A percentile compares a stretch with the other conserved stretches of the same genome.
Evolutionary conservation across 306 rosid species (phyloP).

Genomic region (Prunus kanzakura): DNA sequence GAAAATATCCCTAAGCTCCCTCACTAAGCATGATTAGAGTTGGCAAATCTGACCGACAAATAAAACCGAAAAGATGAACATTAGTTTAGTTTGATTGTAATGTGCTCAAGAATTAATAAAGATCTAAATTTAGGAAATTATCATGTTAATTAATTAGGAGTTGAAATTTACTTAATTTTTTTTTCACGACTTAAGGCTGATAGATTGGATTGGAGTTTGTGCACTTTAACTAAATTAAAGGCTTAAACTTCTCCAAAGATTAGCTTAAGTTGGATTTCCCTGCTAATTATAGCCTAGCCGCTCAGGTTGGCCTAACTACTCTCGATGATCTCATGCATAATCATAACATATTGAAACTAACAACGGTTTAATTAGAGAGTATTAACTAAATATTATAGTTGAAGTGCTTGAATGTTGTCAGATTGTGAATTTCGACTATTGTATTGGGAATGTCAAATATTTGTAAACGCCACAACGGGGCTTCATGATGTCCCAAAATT

Average conservation of each 20-base stretch:
- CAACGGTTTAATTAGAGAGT: no score
- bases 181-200: neutral
- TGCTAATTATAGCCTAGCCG: neutral
- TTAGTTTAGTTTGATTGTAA: neutral
- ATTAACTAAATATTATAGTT: no score
- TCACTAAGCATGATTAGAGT: neutral
- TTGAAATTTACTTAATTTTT: neutral
- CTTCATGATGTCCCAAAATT: no score
- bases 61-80: neutral
- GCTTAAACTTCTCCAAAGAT: neutral
- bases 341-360: no score
- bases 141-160: no score
- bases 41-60: neutral
- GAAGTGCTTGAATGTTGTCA: no score
- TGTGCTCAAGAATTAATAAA: neutral
- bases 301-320: neutral
- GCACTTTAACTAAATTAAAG: neutral
- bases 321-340: no score
- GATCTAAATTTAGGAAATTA: no score
- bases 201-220: neutral
- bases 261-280: neutral
- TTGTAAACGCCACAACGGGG: no score
- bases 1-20: neutral
- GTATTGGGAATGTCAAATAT: no score
- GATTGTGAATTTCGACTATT: no score